Base-by-base conservation (phyloP, 257 asterid species). In the Penstemon barbatus region DNA sequence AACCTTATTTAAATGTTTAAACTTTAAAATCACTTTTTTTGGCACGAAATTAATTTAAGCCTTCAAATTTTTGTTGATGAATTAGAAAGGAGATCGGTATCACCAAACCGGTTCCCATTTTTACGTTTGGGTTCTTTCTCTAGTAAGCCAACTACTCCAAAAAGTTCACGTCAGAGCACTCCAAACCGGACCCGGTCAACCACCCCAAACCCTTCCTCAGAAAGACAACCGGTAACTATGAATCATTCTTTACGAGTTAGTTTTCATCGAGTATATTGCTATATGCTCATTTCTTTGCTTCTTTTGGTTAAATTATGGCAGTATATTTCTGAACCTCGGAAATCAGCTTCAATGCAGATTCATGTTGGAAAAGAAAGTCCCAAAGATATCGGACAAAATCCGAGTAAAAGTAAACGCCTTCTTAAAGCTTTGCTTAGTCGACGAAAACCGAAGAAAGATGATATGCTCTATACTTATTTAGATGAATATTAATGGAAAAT, bases 371-470 rank as follows among this genome's bases (percentile, higher is more conserved):
- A 77, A 76, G 90, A 71, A 65, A 85, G 82, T 65, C 81, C 81
- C n/a, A 88, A 80, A 77, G 91, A 86, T 9, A 51, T 67, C 0
- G 96, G 86, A 36, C 85, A 81, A 38, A 71, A 70, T 64, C 81
- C 92, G 1, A 87, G 96, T 89, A 90, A 85, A 75, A 87, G 99
- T 59, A 93, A 93, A 76, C 96, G 94, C 2, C 85, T 93, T 50
- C 96, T 93, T 63, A 90, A 90, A 75, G 79, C 96, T 33, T 77
- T 90, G 82, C 95, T 93, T 25, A 90, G 89, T 81, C 83, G 97
- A 53, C 88, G 95, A 71, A 93, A 87, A 78, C 87, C 96, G 3
- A 93, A 89, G 95, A 88, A 90, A 79, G 98, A 93, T 49, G 98
- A 93, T 39, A 81, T 53, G 51, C 72, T 90, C 48, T 93, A 88